Percentiles rank a stretch among this genome's conserved stretches.
phyloP scores from a whole-genome alignment of 345 rosid species.

The Moringa oleifera region DNA sequence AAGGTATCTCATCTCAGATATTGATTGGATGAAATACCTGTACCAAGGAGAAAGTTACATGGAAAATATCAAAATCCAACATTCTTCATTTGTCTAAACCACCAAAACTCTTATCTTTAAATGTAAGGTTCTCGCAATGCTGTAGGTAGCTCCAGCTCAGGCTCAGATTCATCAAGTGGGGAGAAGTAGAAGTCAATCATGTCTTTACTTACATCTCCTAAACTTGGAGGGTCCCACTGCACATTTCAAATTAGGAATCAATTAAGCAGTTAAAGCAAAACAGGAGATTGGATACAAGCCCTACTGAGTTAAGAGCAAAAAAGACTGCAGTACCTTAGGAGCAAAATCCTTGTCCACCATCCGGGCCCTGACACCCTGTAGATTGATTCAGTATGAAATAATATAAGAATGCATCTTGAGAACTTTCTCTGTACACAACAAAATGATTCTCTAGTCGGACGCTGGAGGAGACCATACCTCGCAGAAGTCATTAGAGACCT shows the following conservation, averaged over 20 bases:
- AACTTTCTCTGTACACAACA: not conserved
- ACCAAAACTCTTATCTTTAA: slow-evolving; percentile 8
- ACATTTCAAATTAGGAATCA: slow-evolving; percentile 6
- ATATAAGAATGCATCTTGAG: not conserved
- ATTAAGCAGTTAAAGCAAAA: slow-evolving; percentile 6
- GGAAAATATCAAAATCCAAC: no score
- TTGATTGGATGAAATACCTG: no score
- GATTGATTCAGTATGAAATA: not conserved
- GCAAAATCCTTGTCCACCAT: slow-evolving; percentile 83
- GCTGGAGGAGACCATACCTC: slow-evolving; percentile 45
- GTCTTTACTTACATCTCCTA: slow-evolving; percentile 65
- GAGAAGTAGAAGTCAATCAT: slow-evolving; percentile 78
- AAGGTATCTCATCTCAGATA: no score
- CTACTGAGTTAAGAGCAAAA: not conserved
- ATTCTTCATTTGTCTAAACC: no score
- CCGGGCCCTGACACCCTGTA: slow-evolving; percentile 74
- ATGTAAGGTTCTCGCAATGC: slow-evolving; percentile 58
- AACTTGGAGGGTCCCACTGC: slow-evolving; percentile 85
- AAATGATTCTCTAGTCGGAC: not conserved
- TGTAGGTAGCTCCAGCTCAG: slow-evolving; percentile 79
- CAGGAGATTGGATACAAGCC: slow-evolving; percentile 4
- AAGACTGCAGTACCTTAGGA: slow-evolving; percentile 57
- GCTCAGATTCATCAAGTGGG: slow-evolving; percentile 48
- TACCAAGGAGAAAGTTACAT: no score
- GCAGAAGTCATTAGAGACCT: slow-evolving; percentile 62